Percentiles rank a stretch among this genome's conserved stretches.
Conservation (phyloP, 2,329 filamentous ascomycete genomes). For the Diplocarpon rosae region DNA sequence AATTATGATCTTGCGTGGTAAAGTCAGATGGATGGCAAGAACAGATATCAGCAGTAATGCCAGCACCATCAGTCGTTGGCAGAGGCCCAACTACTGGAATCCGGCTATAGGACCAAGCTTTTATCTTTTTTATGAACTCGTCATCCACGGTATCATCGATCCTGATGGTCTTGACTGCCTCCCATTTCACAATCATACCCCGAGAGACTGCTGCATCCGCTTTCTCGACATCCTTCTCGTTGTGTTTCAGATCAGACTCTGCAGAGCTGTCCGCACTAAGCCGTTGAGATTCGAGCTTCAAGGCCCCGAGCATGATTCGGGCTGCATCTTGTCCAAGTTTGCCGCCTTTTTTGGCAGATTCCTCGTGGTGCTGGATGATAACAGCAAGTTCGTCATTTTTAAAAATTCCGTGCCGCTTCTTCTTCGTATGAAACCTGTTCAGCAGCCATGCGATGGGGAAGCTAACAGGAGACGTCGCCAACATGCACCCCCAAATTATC, state of each 20-base stretch:
- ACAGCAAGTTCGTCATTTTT: conserved; percentile 15
- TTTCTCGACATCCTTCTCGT: conserved; percentile 18
- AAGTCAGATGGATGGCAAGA: no score
- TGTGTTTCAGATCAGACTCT: not conserved
- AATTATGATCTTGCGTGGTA: no score
- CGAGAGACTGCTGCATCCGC: conserved; percentile 6
- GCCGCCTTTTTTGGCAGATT: conserved; percentile 17
- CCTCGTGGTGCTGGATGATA: conserved; percentile 20
- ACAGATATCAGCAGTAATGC: not conserved
- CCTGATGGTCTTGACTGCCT: conserved; percentile 16
- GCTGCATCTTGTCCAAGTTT: conserved; percentile 14
- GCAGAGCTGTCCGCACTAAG: conserved; percentile 10
- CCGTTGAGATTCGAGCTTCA: conserved; percentile 16
- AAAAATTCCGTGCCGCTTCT: conserved; percentile 13
- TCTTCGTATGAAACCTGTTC: conserved; percentile 7
- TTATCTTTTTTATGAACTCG: conserved; percentile 20
- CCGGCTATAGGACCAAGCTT: conserved; percentile 21
- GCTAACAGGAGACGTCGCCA: conserved; percentile 16
- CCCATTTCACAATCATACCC: conserved; percentile 18
- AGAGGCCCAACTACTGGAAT: conserved; percentile 20
- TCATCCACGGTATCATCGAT: conserved; percentile 19
- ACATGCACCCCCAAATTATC: conserved; percentile 23
- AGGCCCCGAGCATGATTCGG: conserved; percentile 19
- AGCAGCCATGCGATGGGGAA: conserved; percentile 20
- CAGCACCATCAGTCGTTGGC: not conserved